Evolutionary conservation across 2,329 filamentous ascomycete species (phyloP).

Genomic region (Aspergillus quadrilineatus): DNA sequence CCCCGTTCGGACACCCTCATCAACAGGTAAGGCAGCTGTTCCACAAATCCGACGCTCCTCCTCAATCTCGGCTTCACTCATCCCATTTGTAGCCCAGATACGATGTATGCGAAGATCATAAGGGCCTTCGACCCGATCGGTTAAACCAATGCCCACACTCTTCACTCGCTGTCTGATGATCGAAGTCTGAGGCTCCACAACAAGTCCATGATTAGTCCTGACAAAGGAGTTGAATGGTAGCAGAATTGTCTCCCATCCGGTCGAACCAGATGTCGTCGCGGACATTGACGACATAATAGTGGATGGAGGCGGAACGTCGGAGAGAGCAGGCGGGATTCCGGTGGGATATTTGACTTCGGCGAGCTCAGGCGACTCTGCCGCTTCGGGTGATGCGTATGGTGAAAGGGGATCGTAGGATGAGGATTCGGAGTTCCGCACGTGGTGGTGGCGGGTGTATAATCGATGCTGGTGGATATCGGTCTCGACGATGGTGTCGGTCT

Average conservation of each 20-base stretch:
- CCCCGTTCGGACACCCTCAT: conserved; percentile 34
- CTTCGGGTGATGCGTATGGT: conserved; percentile 17
- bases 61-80: conserved; percentile 40
- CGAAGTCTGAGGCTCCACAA: conserved; percentile 89
- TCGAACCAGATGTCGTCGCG: conserved; percentile 62
- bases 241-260: conserved; percentile 92
- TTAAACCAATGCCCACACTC: conserved; percentile 83
- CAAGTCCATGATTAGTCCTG: conserved; percentile 85
- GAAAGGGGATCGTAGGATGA: conserved; percentile 16
- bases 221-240: conserved; percentile 93
- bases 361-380: conserved; percentile 25
- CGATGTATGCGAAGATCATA: conserved; percentile 83
- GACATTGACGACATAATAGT: conserved; percentile 36
- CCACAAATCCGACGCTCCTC: conserved; percentile 44
- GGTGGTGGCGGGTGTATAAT: conserved; percentile 58
- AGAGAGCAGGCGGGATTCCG: conserved; percentile 37
- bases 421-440: conserved; percentile 21
- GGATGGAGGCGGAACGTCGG: conserved; percentile 38
- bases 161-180: conserved; percentile 82
- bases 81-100: conserved; percentile 88
- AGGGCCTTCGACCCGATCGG: conserved; percentile 81
- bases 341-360: conserved; percentile 26
- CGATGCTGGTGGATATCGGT: conserved; percentile 97
- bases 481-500: conserved; percentile 88
- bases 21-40: conserved; percentile 36